Evolutionary conservation across 1,284 basidiomycete genomes (phyloP), one percentile per base, ranked within the genome.

Genomic region (Malassezia psittaci): DNA sequence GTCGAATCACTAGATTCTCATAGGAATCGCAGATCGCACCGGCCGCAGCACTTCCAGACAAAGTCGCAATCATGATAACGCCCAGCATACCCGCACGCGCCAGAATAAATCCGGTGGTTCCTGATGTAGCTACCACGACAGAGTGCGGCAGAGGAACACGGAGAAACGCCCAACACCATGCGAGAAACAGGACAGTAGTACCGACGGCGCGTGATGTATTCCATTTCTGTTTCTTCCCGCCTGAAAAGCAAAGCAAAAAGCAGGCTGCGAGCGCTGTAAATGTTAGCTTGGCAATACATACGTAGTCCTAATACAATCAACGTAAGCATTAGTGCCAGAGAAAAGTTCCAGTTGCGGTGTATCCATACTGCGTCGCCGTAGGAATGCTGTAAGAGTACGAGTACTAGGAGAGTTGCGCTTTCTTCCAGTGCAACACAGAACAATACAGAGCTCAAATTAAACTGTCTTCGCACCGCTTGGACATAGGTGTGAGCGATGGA

Each of bases 1-100:
- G 52, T 36, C 59, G 63, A 3, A 63, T 49, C 12, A 36, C 48
- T 43, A 55, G 58, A 48, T 43, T 72, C 50, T 78, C 76, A 57
- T 68, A 76, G 13, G 76, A 75, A 45, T 77, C 74, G 73, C 73
- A 76, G 0, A 76, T 76, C 0, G 76, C 74, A 44, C 75, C 76
- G 21, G 75, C 66, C 0, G 77, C 76, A 36, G 72, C 76, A 8
- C 72, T 76, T 4, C 77, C 77, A 0, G 77, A 77, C 0, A 78
- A 62, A 0, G 72, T 54, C 1, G 71, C 77, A 47, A 78, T 78
- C n/a, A 78, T 64, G 4, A 69, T 61, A 13, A 76, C 72, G 8
- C 77, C 77, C 2, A 77, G 69, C 8, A 77, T 72, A 40, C 76
- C 77, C 1, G 77, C 75, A 6, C 77, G 54, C 15, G 66, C 63